phyloP scores from a whole-genome alignment of 805 yeast species.

The Candida silvatica region DNA sequence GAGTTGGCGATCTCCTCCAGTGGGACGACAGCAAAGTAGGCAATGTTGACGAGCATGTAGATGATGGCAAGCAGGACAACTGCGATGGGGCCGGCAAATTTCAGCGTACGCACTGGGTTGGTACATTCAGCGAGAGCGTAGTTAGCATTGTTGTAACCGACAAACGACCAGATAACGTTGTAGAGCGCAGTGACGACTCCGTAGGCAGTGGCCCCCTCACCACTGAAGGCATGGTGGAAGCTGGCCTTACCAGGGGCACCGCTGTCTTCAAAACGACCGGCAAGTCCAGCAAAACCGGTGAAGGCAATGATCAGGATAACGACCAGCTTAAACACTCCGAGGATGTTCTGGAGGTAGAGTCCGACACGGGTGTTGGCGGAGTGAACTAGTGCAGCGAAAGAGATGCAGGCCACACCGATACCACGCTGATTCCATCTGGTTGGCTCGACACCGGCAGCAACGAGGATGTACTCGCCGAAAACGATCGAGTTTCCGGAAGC shows the following conservation, averaged over 20 bases:
- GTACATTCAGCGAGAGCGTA: slow-evolving; percentile 76
- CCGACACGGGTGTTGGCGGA: slow-evolving; percentile 55
- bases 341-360: slow-evolving; percentile 49
- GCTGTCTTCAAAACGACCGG: slow-evolving; percentile 56
- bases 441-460: slow-evolving; percentile 61
- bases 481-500: slow-evolving; percentile 79
- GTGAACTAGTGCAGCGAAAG: slow-evolving; percentile 64
- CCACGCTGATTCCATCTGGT: slow-evolving; percentile 77
- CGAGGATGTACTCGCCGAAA: slow-evolving; percentile 67
- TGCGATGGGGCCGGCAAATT: slow-evolving; percentile 68
- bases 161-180: slow-evolving; percentile 78
- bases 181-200: slow-evolving; percentile 71
- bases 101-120: slow-evolving; percentile 63
- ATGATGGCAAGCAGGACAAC: slow-evolving; percentile 50
- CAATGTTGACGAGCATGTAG: slow-evolving; percentile 70
- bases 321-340: slow-evolving; percentile 66
- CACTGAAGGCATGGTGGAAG: slow-evolving; percentile 30
- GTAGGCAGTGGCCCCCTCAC: slow-evolving; percentile 12
- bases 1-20: slow-evolving; percentile 47
- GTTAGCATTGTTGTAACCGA: slow-evolving; percentile 78
- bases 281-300: slow-evolving; percentile 79
- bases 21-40: slow-evolving; percentile 78
- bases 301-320: slow-evolving; percentile 61
- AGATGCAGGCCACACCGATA: slow-evolving; percentile 65
- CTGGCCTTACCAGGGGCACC: slow-evolving; percentile 27